Evolutionary conservation across 148 eudicot genomes (phyloP), one percentile per base, ranked within the genome.

Genomic region (Spergularia marina): DNA sequence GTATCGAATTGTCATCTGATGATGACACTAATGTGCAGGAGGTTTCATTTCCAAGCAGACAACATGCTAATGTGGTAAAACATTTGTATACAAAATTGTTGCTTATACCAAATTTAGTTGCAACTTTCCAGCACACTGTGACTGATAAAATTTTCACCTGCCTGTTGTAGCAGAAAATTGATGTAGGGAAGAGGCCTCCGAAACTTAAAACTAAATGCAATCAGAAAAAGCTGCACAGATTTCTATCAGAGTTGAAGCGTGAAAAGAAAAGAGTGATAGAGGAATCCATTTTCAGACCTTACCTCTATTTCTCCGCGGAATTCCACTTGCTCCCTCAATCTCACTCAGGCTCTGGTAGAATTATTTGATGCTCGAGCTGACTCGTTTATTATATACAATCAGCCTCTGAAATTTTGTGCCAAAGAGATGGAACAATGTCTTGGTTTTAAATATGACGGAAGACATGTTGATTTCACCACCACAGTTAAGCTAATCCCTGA

Each of bases 141-240:
- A 44, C 49, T 41, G 23, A 14, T 41, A 40, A 18, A 44, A 20
- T 14, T 30, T 14, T 23, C 14, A 57, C 60, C 60, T 53, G 7
- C 44, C 52, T 70, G 73, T 25, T 68, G n/a, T 30, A 64, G 68
- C 71, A 70, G 59, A 53, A 15, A 70, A 52, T 44, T 44, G 49
- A 44, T 44, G 49, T 6, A 44, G 10, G 49, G 49, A 44, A 44
- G 49, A 44, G 49, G 7, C 11, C 21, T 39, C 16, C 12, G 44
- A 17, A 65, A 8, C 21, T 40, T 47, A 18, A 36, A 16, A 65
- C 69, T 1, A 14, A 11, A 11, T 65, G 69, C 52, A 65, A 65
- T 17, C 69, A 65, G 21, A 65, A 4, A 65, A 18, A 65, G 11
- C 52, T 65, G 12, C 44, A 4, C 8, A 15, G 15, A 39, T 65